Percentiles rank a stretch among this genome's conserved stretches.
Evolutionary conservation across 140 eudicot species (phyloP).

Genomic region (Senecio squalidus): DNA sequence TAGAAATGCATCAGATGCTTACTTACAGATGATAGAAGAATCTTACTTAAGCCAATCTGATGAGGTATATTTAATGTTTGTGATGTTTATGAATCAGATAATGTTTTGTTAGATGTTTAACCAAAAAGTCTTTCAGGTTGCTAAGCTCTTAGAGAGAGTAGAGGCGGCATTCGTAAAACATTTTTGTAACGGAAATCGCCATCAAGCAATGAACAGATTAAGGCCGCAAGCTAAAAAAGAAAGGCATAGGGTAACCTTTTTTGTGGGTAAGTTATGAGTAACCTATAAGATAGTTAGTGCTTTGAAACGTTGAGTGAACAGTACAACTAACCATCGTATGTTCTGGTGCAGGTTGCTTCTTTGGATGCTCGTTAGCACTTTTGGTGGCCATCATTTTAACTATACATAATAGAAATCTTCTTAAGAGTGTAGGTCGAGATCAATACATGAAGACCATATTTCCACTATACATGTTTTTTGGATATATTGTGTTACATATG

Average conservation of each 20-base stretch:
- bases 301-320: not conserved
- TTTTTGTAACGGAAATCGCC: conserved; percentile 52
- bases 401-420: conserved; percentile 36
- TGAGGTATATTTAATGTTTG: conserved; percentile 32
- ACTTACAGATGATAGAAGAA: conserved; percentile 51
- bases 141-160: conserved; percentile 45
- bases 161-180: conserved; percentile 48
- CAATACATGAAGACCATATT: conserved; percentile 59
- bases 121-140: conserved; percentile 26
- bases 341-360: conserved; percentile 42
- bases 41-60: conserved; percentile 54
- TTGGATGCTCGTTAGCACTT: conserved; percentile 67
- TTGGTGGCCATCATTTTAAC: conserved; percentile 28
- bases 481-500: conserved; percentile 52
- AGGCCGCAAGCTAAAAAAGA: conserved; percentile 49
- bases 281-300: conserved; percentile 1
- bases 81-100: not conserved
- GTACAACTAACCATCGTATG: not conserved
- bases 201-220: conserved; percentile 45
- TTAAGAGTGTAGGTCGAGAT: conserved; percentile 27
- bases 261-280: conserved; percentile 31
- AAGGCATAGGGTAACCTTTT: conserved; percentile 40
- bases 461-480: conserved; percentile 58
- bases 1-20: conserved; percentile 54
- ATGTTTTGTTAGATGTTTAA: not conserved